Base-by-base conservation (phyloP, 768 basidiomycete species). In the Suillus bovinus region DNA sequence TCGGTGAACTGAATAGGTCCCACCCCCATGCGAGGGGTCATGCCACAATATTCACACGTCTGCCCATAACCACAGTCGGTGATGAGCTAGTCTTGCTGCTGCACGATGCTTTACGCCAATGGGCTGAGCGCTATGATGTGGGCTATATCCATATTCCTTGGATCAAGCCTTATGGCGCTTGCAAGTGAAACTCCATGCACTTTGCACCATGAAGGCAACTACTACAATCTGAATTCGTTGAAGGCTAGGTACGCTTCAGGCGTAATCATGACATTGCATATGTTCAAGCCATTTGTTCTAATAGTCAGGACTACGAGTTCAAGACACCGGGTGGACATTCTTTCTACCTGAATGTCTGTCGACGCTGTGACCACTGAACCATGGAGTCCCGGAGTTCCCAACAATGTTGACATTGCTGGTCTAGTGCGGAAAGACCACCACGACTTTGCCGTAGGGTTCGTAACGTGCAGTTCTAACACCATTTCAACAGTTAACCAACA, bases 391-490 rank as follows among this genome's bases (percentile, higher is more conserved):
- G 81, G 84, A 42, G 80, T 86, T 38, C 78, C 84, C 24, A 75
- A 82, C 4, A 72, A 79, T 17, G 78, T 77, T 20, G 79, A 87
- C 46, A 81, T 92, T 22, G 90, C 79, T 5, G 91, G 82, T 1
- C 83, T 90, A 63, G 80, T 87, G 42, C 82, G 84, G 44, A 80
- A 79, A 55, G 84, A 75, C 53, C 89, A 84, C 62, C 84, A 88
- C 0, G 87, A 91, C 72, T 87, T 92, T 73, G 84, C 85, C 8
- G 81, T 93, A 39, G 91, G 91, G 91, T 89, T 66, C 58, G 79
- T 62, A 14, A 22, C 39, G 16, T 56, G 20, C 16, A 27, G 10
- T 31, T n/a, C 5, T 27, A 29, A 38, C 17, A 38, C 11, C 10
- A 38, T 38, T 6, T 59, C 13, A 22, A 16, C 17, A 55, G 16